A percentile compares a stretch with the other conserved stretches of the same genome.
phyloP scores from a whole-genome alignment of 108 stramenopile species.

The Skeletonema tropicum region DNA sequence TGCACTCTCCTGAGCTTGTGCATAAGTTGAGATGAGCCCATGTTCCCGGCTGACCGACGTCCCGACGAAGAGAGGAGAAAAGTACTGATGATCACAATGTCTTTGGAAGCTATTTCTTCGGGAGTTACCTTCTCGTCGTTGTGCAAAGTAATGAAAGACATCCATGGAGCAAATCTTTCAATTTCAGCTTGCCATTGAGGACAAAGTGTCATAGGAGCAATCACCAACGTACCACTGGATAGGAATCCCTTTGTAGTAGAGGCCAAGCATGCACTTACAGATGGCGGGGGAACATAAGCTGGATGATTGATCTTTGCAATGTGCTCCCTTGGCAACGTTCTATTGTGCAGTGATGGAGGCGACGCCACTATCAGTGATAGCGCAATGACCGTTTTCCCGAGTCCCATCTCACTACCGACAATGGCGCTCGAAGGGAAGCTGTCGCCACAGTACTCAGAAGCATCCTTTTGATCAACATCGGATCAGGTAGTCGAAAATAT shows the following conservation, averaged over 20 bases:
- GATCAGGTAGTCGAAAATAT: conserved; percentile 19
- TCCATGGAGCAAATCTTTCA: conserved; percentile 31
- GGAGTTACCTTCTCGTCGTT: conserved; percentile 11
- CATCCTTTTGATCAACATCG: conserved; percentile 25
- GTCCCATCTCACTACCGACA: conserved; percentile 24
- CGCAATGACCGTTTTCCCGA: conserved; percentile 29
- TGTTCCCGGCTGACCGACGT: neutral
- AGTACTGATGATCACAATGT: conserved; percentile 7
- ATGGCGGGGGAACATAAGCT: conserved; percentile 17
- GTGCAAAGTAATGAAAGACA: conserved; percentile 22
- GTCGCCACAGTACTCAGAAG: conserved; percentile 1
- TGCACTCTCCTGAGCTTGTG: conserved; percentile 2
- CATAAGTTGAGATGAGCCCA: neutral
- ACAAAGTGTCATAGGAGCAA: conserved; percentile 39
- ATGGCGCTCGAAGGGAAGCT: conserved; percentile 20
- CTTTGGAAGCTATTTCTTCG: conserved; percentile 20
- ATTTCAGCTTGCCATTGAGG: conserved; percentile 35
- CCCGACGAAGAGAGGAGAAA: conserved; percentile 6
- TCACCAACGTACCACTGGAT: conserved; percentile 27
- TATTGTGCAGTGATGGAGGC: conserved; percentile 18
- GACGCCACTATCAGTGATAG: conserved; percentile 29
- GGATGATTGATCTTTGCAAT: conserved; percentile 13
- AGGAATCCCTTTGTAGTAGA: conserved; percentile 8
- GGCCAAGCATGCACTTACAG: conserved; percentile 3
- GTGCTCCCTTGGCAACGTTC: conserved; percentile 12